A percentile compares a stretch with the other conserved stretches of the same genome.
Evolutionary conservation across 495 filamentous ascomycete genomes (phyloP).

Genomic region (Pseudoneurospora amorphoporcata): DNA sequence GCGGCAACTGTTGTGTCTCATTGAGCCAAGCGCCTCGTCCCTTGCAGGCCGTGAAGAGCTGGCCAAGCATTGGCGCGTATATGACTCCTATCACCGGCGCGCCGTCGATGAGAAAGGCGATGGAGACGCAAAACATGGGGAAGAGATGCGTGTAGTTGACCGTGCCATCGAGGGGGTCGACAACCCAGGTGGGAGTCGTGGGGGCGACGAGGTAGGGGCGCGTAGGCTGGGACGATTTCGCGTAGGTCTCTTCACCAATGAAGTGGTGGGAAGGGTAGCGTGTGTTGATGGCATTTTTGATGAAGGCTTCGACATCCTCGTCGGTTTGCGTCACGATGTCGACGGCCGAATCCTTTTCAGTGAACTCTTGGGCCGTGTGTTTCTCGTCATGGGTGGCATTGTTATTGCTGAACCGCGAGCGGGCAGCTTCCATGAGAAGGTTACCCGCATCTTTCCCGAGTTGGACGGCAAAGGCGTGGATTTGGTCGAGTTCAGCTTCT

Average conservation of each 20-base stretch:
- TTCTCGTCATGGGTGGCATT: not conserved
- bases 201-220: conserved; percentile 50
- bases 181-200: conserved; percentile 52
- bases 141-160: conserved; percentile 66
- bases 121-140: conserved; percentile 64
- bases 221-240: conserved; percentile 35
- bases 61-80: conserved; percentile 52
- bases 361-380: conserved; percentile 15
- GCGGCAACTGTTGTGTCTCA: conserved; percentile 46
- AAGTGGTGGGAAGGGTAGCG: conserved; percentile 57
- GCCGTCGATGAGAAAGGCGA: conserved; percentile 48
- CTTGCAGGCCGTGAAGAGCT: conserved; percentile 51
- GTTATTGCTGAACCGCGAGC: conserved; percentile 29
- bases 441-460: conserved; percentile 53
- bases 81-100: conserved; percentile 54
- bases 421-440: conserved; percentile 44
- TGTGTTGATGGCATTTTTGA: conserved; percentile 42
- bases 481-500: conserved; percentile 38
- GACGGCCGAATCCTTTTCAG: conserved; percentile 56
- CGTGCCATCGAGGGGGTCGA: conserved; percentile 61
- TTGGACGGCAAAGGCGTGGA: conserved; percentile 55
- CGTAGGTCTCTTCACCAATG: conserved; percentile 62
- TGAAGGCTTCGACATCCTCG: conserved; percentile 58
- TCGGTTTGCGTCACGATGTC: conserved; percentile 65
- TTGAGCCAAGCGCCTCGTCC: conserved; percentile 59